Conservation (phyloP, 163 green algal species). For the Scenedesmus sp. region DNA sequence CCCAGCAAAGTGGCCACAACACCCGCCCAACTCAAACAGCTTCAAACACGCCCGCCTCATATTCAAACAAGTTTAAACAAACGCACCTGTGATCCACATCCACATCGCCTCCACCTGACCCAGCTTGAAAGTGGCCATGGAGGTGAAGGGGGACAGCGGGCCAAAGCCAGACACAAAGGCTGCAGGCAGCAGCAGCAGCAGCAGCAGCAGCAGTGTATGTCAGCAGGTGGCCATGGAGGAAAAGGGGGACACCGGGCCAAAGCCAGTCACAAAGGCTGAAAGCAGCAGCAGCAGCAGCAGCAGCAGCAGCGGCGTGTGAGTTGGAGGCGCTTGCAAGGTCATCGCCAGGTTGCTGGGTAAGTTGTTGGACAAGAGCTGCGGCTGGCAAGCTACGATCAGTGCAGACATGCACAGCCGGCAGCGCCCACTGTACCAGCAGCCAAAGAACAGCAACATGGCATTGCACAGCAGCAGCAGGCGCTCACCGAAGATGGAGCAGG, state of each 20-base stretch:
- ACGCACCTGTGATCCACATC: neutral
- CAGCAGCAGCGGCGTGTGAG: neutral
- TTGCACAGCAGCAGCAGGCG: neutral
- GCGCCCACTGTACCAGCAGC: too few relatives aligned
- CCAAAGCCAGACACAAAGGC: neutral
- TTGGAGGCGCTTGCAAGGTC: neutral
- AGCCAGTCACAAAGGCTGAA: neutral
- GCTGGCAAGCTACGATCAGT: too few relatives aligned
- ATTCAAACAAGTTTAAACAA: neutral
- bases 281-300: neutral
- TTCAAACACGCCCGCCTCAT: too few relatives aligned
- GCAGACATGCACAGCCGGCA: too few relatives aligned
- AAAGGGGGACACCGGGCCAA: too few relatives aligned
- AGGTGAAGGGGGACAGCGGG: neutral
- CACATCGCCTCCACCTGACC: neutral
- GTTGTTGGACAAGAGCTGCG: too few relatives aligned
- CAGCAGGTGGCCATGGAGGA: neutral
- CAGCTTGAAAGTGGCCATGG: neutral
- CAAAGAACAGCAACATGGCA: too few relatives aligned
- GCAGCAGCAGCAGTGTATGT: neutral
- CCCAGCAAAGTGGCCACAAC: neutral
- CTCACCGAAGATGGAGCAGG: slow-evolving; percentile 41
- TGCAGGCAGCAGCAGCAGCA: neutral
- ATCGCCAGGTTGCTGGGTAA: too few relatives aligned
- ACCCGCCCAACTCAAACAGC: too few relatives aligned